Percentiles rank a stretch among this genome's conserved stretches.
Evolutionary conservation across 768 basidiomycete genomes (phyloP).

Genomic region (Xerocomellus intermedius): DNA sequence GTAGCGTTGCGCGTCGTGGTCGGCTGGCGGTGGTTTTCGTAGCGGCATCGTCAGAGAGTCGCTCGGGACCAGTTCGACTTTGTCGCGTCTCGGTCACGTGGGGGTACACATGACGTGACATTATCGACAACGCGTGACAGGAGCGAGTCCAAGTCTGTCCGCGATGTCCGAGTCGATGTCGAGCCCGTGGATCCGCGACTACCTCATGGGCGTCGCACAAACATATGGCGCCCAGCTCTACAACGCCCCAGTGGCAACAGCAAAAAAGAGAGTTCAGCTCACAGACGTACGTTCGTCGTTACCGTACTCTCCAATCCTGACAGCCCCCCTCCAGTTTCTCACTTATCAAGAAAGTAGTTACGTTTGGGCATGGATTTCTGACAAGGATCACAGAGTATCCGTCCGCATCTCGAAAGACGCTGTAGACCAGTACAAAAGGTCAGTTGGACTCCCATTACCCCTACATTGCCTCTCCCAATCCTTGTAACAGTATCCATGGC

Average conservation of each 20-base stretch:
- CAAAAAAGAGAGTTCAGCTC: conserved; percentile 57
- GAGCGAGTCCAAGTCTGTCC: neutral
- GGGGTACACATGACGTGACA: conserved; percentile 14
- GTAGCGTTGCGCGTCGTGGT: conserved; percentile 1
- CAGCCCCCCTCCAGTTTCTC: conserved; percentile 47
- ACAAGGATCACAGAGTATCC: conserved; percentile 50
- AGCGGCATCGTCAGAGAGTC: conserved; percentile 9
- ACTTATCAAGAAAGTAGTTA: conserved; percentile 45
- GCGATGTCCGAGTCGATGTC: conserved; percentile 40
- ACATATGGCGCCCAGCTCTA: conserved; percentile 46
- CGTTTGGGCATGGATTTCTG: conserved; percentile 67
- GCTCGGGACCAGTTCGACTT: neutral
- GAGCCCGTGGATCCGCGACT: conserved; percentile 55
- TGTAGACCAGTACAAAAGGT: conserved; percentile 42
- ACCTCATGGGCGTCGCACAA: conserved; percentile 51
- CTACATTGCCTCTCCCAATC: conserved; percentile 1
- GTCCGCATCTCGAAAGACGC: conserved; percentile 57
- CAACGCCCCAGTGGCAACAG: conserved; percentile 22
- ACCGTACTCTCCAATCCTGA: neutral
- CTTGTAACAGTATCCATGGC: conserved; percentile 20
- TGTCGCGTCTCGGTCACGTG: conserved; percentile 20
- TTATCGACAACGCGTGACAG: conserved; percentile 21
- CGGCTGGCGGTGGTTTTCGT: conserved; percentile 23
- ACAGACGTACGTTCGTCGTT: conserved; percentile 42
- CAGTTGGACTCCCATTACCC: conserved; percentile 17